Base-by-base conservation (phyloP, 495 filamentous ascomycete genomes). In the Aspergillus sclerotioniger region DNA sequence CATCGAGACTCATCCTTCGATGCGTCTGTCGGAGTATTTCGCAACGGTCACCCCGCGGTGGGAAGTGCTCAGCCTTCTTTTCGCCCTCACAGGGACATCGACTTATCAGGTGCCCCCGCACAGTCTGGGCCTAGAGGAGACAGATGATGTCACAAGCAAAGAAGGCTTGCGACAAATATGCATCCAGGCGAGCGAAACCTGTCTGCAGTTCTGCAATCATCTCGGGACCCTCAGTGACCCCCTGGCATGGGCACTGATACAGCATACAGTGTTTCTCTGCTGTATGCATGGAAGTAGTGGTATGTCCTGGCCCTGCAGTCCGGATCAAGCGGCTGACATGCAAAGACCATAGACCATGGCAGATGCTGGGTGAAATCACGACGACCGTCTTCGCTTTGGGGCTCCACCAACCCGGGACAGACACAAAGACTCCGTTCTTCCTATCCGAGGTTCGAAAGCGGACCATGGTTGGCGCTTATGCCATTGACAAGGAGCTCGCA, bases 351-450 rank as follows among this genome's bases (percentile, higher is more conserved):
- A 57, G 67, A 37, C 60, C 68, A 0, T 73, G 68, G 66, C 56
- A 62, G 48, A 67, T 58, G 17, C 49, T 68, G 6, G 68, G 70
- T 5, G 68, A 73, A 0, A 16, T 73, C n/a, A 51, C 64, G 0
- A 62, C 66, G 0, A 37, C 62, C 6, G 51, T 80, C n/a, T 77
- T 79, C 16, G 78, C 81, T 13, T 65, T 83, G 3, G 81, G 82
- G 20, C 73, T 84, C 9, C 83, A 85, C 59, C 77, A 79, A 60
- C 39, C 37, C 1, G 70, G 76, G 39, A 70, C 67, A 15, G 62
- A 62, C 16, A 13, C 56, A 10, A 19, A 43, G 5, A 66, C 67
- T 3, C 77, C 80, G 1, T 78, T 82, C 51, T 80, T 80, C 57
- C 66, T 82, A 13, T 55, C 56, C 16, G 76, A 81, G 54, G 58